Evolutionary conservation across 371 early-diverging fungal genomes (phyloP).

Genomic region (Dipsacomyces acuminosporus): DNA sequence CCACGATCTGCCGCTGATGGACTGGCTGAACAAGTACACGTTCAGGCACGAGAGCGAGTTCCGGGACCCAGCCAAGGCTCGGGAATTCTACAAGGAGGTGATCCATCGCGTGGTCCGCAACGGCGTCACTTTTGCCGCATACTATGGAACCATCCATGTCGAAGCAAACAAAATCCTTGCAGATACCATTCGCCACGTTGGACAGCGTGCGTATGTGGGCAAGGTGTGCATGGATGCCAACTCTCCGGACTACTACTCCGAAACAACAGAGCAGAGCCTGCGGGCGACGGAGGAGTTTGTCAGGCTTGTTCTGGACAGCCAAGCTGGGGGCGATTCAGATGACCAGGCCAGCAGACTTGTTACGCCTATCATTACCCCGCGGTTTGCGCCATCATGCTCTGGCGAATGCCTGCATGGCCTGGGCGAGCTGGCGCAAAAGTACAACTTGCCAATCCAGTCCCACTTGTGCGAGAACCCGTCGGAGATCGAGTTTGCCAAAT

Average conservation of each 20-base stretch:
- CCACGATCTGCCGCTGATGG: conserved; percentile 81
- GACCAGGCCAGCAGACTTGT: conserved; percentile 45
- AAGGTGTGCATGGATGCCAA: conserved; percentile 94
- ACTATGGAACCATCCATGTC: conserved; percentile 86
- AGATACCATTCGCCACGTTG: conserved; percentile 59
- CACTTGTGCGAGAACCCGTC: conserved; percentile 79
- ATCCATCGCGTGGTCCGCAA: conserved; percentile 64
- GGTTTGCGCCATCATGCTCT: conserved; percentile 84
- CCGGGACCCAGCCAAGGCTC: conserved; percentile 57
- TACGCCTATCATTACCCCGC: conserved; percentile 80
- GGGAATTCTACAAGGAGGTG: conserved; percentile 57
- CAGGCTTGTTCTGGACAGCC: conserved; percentile 49
- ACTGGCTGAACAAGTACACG: conserved; percentile 81
- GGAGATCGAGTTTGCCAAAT: conserved; percentile 67
- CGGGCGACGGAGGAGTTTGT: conserved; percentile 67
- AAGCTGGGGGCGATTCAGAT: conserved; percentile 21
- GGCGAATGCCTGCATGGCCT: conserved; percentile 61
- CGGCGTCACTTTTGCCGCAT: conserved; percentile 85
- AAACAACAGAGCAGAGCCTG: conserved; percentile 62
- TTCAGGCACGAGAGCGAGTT: conserved; percentile 80
- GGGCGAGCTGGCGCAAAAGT: conserved; percentile 62
- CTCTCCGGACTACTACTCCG: conserved; percentile 68
- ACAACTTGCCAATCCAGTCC: conserved; percentile 68
- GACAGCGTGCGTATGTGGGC: conserved; percentile 89
- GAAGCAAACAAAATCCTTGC: conserved; percentile 65